Conservation (phyloP, 768 basidiomycete species). For the Phlegmacium glaucopus region DNA sequence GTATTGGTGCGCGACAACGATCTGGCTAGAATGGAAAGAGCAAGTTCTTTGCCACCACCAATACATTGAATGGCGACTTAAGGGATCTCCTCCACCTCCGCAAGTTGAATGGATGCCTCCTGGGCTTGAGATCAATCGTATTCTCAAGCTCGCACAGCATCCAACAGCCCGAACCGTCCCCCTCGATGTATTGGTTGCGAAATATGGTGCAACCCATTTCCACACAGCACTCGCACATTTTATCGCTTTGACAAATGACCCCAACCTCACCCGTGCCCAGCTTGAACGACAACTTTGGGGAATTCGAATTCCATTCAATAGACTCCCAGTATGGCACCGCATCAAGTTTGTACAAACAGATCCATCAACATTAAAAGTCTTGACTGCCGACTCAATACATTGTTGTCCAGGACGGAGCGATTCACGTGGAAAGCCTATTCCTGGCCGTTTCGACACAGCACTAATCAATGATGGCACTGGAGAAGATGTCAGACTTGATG, state of each 20-base stretch:
- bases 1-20: too few species aligned
- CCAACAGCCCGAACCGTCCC: slow-evolving; percentile 20
- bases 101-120: slow-evolving; percentile 1
- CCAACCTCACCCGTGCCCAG: slow-evolving; percentile 10
- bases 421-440: slow-evolving; percentile 12
- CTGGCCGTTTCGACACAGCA: slow-evolving; percentile 11
- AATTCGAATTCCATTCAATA: slow-evolving; percentile 19
- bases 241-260: slow-evolving; percentile 16
- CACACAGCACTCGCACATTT: slow-evolving; percentile 23
- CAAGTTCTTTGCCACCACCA: slow-evolving; percentile 22
- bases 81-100: background rate
- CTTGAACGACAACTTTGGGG: slow-evolving; percentile 9
- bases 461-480: slow-evolving; percentile 2
- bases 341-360: slow-evolving; percentile 10
- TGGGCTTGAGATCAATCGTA: background rate
- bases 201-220: slow-evolving; percentile 28
- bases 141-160: slow-evolving; percentile 17
- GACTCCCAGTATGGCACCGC: slow-evolving; percentile 25
- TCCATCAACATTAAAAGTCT: slow-evolving; percentile 3
- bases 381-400: slow-evolving; percentile 28
- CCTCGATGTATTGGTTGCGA: slow-evolving; percentile 11
- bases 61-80: slow-evolving; percentile 16
- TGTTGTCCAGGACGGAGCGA: slow-evolving; percentile 15
- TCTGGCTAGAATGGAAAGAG: slow-evolving; percentile 36
- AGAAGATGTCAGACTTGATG: background rate